A percentile compares a stretch with the other conserved stretches of the same genome.
Conservation (phyloP, 2,329 filamentous ascomycete species). For the Ambrosiella xylebori region DNA sequence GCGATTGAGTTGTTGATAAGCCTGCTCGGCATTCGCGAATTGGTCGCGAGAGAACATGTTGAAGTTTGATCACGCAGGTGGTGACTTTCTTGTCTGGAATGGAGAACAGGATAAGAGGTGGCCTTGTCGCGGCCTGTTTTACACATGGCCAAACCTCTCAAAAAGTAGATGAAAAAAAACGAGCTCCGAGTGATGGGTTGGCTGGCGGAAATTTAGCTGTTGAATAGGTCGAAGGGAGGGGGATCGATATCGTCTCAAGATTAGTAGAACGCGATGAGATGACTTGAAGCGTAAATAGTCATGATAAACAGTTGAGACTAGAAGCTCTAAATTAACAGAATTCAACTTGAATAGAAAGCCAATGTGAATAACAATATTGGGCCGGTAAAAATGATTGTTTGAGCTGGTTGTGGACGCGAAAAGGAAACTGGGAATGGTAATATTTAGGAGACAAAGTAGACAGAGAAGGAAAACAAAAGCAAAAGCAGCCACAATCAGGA, state of each 20-base stretch:
- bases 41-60: conserved; percentile 3
- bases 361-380: not conserved
- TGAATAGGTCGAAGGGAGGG: not conserved
- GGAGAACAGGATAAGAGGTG: not conserved
- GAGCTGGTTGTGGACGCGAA: not conserved
- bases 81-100: not conserved
- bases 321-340: too few species aligned
- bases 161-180: not conserved
- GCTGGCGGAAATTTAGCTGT: not conserved
- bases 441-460: not conserved
- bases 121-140: not conserved
- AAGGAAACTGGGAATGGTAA: not conserved
- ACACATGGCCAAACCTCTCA: not conserved
- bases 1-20: not conserved
- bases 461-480: not conserved
- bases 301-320: not conserved
- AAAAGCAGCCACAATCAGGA: not conserved
- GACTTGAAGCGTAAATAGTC: too few species aligned
- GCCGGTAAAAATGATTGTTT: not conserved
- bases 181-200: not conserved
- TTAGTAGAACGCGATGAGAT: not conserved
- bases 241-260: not conserved
- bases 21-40: not conserved
- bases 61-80: not conserved
- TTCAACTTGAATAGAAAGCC: too few species aligned